phyloP scores from a whole-genome alignment of 441 rosid species.

The Manihot esculenta region DNA sequence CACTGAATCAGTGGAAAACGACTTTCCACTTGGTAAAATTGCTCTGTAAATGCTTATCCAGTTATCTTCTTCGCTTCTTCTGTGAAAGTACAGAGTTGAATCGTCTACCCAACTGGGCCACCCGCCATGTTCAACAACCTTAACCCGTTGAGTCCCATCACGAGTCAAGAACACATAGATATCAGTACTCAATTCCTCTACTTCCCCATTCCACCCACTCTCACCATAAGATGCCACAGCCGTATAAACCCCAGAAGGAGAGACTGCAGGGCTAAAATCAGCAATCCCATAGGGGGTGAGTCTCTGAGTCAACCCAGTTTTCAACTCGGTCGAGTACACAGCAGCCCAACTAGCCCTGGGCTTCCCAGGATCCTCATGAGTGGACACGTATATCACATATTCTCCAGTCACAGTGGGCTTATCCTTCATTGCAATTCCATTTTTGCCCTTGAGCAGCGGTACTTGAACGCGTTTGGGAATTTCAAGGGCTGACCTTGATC shows the following conservation, averaged over 20 bases:
- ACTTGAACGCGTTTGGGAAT: conserved; percentile 45
- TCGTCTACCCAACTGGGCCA: conserved; percentile 97
- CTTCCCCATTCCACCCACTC: conserved; percentile 76
- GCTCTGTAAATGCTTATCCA: conserved; percentile 83
- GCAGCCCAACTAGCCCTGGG: conserved; percentile 83
- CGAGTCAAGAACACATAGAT: conserved; percentile 67
- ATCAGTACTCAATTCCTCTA: conserved; percentile 70
- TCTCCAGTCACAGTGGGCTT: conserved; percentile 63
- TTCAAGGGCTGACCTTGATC: conserved; percentile 44
- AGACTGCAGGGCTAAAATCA: conserved; percentile 82
- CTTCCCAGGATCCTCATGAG: conserved; percentile 62
- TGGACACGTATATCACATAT: conserved; percentile 66
- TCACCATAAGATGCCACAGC: conserved; percentile 80
- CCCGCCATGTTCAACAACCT: conserved; percentile 79
- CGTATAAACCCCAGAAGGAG: conserved; percentile 72
- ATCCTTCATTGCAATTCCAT: conserved; percentile 66
- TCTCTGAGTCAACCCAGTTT: conserved; percentile 64
- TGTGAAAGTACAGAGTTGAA: conserved; percentile 64
- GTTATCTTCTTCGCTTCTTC: conserved; percentile 55
- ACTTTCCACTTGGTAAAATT: conserved; percentile 34
- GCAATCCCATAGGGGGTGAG: conserved; percentile 69
- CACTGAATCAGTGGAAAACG: conserved; percentile 43
- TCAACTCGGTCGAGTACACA: conserved; percentile 67
- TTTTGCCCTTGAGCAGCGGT: conserved; percentile 43
- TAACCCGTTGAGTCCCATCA: conserved; percentile 67